phyloP scores from a whole-genome alignment of 2,329 filamentous ascomycete species.

The Penicillium hesseltinei region DNA sequence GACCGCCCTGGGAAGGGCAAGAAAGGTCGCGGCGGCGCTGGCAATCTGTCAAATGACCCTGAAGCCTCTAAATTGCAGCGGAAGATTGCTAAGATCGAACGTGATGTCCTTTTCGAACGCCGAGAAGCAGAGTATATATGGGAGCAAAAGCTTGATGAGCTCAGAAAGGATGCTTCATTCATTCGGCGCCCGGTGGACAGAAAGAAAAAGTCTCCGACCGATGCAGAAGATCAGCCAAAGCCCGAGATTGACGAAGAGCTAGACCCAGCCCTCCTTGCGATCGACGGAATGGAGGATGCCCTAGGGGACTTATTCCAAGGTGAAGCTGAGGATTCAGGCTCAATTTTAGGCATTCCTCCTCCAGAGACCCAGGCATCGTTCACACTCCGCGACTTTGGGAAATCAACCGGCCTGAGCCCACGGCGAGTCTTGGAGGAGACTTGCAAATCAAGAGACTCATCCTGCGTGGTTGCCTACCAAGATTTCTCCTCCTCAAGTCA shows the following conservation, averaged over 20 bases:
- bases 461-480: constrained; percentile 64
- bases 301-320: constrained; percentile 59
- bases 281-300: constrained; percentile 38
- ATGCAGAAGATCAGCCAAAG: constrained; percentile 47
- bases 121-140: constrained; percentile 64
- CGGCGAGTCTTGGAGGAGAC: constrained; percentile 77
- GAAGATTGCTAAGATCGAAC: constrained; percentile 74
- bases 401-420: constrained; percentile 73
- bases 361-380: constrained; percentile 39
- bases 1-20: constrained; percentile 44
- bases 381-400: constrained; percentile 77
- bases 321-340: constrained; percentile 39
- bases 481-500: constrained; percentile 71
- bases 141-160: constrained; percentile 56
- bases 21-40: constrained; percentile 33
- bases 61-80: constrained; percentile 65
- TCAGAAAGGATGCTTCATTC: constrained; percentile 60
- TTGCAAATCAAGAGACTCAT: constrained; percentile 69
- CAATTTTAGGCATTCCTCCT: constrained; percentile 42
- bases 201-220: constrained; percentile 37
- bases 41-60: constrained; percentile 30
- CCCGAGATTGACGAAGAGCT: constrained; percentile 21
- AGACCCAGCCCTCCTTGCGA: constrained; percentile 15
- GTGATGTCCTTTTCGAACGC: constrained; percentile 72
- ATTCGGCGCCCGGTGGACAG: constrained; percentile 25